Evolutionary conservation across 345 rosid genomes (phyloP), one percentile per base, ranked within the genome.

Genomic region (Salix purpurea): DNA sequence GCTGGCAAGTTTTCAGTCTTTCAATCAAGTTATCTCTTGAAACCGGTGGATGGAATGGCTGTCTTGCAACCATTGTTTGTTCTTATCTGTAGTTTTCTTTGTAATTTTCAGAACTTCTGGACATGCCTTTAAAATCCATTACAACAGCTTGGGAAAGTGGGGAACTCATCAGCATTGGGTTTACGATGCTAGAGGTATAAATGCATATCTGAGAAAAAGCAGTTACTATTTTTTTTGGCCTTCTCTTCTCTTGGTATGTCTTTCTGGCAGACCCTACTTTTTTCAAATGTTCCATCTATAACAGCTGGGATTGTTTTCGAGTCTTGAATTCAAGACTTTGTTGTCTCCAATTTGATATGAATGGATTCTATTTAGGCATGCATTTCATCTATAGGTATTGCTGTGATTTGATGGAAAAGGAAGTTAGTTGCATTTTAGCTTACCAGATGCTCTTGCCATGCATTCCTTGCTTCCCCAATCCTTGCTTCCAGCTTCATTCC

Each of bases 121-220:
- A 92, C 83, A 87, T 96, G 99, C 97, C 98, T 75, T 81, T 92
- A 42, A 91, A 87, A 81, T 91, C 97, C 78, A 92, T 96, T 50
- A 88, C 92, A 16, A 68, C 87, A 60, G 87, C 90, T 60, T 93
- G 99, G 98, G 97, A 92, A 88, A 89, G 89, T 71, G 97, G 92
- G 66, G 97, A 96, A 65, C 86, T 96, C 58, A 54, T 83, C n/a
- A 84, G 85, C 64, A 87, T 87, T 79, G 89, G 92, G 83, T 94
- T 93, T 83, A 84, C 97, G 50, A 70, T 83, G 76, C 76, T 84
- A 46, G 98, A 96, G 99, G 99, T 93, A 91, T 56, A 67, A 32
- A 12, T 11, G 5, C 60, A 42, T 15, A 19, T 62, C 39, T 24
- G 12, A 24, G 7, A 24, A 5, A 16, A 19, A 32, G 3, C 37